Conservation (phyloP, 208 protist species). For the Leishmania turanica region DNA sequence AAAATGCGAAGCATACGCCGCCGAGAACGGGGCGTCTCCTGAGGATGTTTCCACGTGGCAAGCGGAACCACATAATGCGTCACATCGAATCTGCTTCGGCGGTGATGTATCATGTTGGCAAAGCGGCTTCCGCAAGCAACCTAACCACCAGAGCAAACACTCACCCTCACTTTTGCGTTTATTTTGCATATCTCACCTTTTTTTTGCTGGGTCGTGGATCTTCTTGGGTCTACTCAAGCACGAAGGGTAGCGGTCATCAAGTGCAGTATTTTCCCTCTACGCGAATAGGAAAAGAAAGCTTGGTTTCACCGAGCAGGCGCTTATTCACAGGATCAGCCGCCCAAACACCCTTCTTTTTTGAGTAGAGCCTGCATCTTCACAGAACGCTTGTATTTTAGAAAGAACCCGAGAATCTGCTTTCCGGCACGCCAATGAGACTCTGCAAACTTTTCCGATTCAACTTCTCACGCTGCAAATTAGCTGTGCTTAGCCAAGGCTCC, state of each 20-base stretch:
- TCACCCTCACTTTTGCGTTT: neutral
- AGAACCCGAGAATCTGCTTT: neutral
- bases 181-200: neutral
- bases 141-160: neutral
- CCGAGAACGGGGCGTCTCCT: neutral
- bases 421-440: constrained; percentile 19
- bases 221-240: neutral
- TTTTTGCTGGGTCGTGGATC: neutral
- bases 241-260: neutral
- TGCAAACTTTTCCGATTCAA: constrained; percentile 30
- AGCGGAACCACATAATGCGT: no score
- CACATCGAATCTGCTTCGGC: neutral
- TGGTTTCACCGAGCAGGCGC: neutral
- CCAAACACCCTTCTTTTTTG: neutral
- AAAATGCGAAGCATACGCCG: neutral
- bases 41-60: no score
- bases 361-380: neutral
- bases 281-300: neutral
- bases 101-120: neutral
- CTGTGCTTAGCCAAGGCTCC: constrained; percentile 46
- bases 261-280: constrained; percentile 1
- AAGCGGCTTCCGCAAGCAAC: no score
- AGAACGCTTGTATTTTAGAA: neutral
- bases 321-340: neutral
- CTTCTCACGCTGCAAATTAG: constrained; percentile 17